Evolutionary conservation across 495 filamentous ascomycete genomes (phyloP).

Genomic region (Talaromyces borbonicus): DNA sequence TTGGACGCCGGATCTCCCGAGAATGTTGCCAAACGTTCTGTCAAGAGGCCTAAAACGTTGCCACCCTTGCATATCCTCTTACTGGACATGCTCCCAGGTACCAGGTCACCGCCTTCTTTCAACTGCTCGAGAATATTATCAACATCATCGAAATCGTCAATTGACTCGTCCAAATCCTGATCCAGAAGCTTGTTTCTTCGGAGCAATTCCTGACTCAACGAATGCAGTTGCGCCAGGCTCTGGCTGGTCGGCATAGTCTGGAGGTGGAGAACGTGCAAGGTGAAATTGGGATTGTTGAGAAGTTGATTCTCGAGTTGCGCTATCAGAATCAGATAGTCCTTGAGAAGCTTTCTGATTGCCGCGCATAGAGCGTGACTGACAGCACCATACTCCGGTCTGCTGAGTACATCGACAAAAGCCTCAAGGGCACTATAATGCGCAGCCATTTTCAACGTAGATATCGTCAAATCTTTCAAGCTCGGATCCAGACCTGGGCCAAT

Average conservation of each 20-base stretch:
- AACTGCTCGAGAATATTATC: constrained; percentile 83
- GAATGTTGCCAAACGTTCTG: constrained; percentile 73
- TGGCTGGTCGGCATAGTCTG: constrained; percentile 83
- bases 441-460: constrained; percentile 89
- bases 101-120: constrained; percentile 66
- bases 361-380: constrained; percentile 95
- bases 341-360: constrained; percentile 78
- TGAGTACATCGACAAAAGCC: constrained; percentile 87
- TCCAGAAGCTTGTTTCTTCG: constrained; percentile 80
- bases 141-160: constrained; percentile 71
- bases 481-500: constrained; percentile 81
- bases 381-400: constrained; percentile 85
- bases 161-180: constrained; percentile 73
- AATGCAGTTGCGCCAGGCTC: constrained; percentile 81
- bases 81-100: constrained; percentile 64
- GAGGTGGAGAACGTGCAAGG: constrained; percentile 82
- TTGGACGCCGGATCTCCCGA: constrained; percentile 87
- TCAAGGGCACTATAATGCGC: constrained; percentile 86
- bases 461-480: constrained; percentile 76
- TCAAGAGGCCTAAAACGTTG: constrained; percentile 74
- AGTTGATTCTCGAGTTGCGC: constrained; percentile 89
- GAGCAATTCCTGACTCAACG: constrained; percentile 75
- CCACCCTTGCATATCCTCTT: constrained; percentile 95
- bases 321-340: constrained; percentile 87
- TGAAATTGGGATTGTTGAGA: constrained; percentile 77